Conservation (phyloP, 805 yeast genomes). For the Metschnikowia gruessii region DNA sequence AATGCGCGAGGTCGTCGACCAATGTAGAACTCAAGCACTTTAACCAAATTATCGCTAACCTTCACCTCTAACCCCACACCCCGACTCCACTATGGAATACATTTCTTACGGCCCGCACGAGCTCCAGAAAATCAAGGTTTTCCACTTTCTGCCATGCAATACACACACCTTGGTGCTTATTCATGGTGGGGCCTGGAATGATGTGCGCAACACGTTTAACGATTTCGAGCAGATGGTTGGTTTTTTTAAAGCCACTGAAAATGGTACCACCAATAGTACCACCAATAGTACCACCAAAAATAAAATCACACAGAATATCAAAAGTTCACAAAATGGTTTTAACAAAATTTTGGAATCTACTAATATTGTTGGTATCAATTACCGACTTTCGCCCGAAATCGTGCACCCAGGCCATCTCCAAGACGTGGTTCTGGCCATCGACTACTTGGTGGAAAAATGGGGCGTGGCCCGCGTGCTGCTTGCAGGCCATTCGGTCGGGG, state of each 20-base stretch:
- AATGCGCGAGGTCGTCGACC: too few species aligned
- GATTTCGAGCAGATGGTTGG: conserved; percentile 46
- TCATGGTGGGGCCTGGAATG: conserved; percentile 93
- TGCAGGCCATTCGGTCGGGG: conserved; percentile 83
- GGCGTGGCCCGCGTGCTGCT: conserved; percentile 23
- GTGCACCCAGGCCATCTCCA: conserved; percentile 59
- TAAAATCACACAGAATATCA: too few species aligned
- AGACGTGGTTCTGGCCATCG: conserved; percentile 52
- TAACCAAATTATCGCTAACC: too few species aligned
- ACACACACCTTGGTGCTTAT: conserved; percentile 48
- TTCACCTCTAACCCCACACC: too few species aligned
- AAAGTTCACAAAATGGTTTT: too few species aligned
- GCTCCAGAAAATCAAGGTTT: conserved; percentile 32
- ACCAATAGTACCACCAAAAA: too few species aligned
- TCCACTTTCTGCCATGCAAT: conserved; percentile 16
- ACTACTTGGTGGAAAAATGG: conserved; percentile 23
- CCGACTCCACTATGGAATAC: background rate
- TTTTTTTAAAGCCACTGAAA: conserved; percentile 3
- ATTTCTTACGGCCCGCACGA: conserved; percentile 31
- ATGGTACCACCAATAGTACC: too few species aligned
- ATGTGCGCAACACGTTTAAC: conserved; percentile 54
- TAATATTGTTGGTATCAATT: conserved; percentile 46
- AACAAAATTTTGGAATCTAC: background rate
- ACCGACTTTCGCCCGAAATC: conserved; percentile 61
- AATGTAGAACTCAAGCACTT: too few species aligned